Evolutionary conservation across 257 asterid genomes (phyloP).

Genomic region (Euphrasia confusa): DNA sequence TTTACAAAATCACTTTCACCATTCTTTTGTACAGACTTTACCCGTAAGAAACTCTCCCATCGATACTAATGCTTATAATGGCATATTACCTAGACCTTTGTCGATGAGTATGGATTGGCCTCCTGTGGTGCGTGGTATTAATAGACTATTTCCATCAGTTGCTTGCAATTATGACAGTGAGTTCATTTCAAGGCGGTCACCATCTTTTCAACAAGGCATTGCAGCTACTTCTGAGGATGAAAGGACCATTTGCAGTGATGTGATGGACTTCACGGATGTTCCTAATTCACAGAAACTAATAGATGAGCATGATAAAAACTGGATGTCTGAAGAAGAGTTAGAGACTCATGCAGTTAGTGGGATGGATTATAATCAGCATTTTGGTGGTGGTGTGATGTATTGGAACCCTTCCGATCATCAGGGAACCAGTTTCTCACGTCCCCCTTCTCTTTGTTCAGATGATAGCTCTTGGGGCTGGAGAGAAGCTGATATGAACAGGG

Average conservation of each 20-base stretch:
- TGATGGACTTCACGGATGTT: conserved; percentile 54
- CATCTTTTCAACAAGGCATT: conserved; percentile 62
- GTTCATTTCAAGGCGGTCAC: conserved; percentile 73
- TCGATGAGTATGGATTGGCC: conserved; percentile 93
- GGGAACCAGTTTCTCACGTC: conserved; percentile 82
- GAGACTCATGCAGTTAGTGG: conserved; percentile 78
- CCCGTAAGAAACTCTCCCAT: conserved; percentile 67
- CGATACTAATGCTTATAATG: conserved; percentile 50
- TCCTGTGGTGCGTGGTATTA: conserved; percentile 68
- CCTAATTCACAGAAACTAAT: conserved; percentile 58
- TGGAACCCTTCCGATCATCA: conserved; percentile 94
- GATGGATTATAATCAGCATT: conserved; percentile 83
- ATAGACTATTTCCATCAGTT: conserved; percentile 60
- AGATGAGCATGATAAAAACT: conserved; percentile 81
- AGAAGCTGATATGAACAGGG: conserved; percentile 92
- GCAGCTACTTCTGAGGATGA: conserved; percentile 76
- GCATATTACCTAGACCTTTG: conserved; percentile 61
- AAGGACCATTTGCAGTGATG: conserved; percentile 59
- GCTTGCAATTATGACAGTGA: conserved; percentile 84
- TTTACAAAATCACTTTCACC: conserved; percentile 83
- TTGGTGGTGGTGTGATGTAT: conserved; percentile 99
- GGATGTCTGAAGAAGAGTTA: conserved; percentile 95
- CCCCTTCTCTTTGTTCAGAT: conserved; percentile 98
- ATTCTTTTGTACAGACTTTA: conserved; percentile 62
- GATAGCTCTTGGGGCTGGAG: conserved; percentile 99